Percentiles rank a stretch among this genome's conserved stretches.
Evolutionary conservation across 257 asterid genomes (phyloP).

Genomic region (Nyctanthes arbortristis): DNA sequence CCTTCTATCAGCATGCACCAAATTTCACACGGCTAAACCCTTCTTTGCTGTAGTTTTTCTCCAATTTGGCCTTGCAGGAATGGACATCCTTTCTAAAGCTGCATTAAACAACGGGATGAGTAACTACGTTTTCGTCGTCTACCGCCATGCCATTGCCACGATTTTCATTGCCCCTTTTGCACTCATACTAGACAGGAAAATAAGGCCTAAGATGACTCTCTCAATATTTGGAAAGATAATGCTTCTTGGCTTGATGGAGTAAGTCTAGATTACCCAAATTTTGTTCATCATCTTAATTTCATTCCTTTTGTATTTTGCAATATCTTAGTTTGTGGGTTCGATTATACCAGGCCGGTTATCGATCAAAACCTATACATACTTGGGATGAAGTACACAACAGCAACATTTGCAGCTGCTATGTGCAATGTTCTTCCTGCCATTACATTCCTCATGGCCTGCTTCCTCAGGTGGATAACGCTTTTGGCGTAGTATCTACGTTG

Average conservation of each 20-base stretch:
- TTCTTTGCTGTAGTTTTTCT: constrained; percentile 71
- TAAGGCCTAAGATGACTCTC: constrained; percentile 82
- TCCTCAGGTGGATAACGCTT: constrained; percentile 74
- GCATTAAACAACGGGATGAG: constrained; percentile 96
- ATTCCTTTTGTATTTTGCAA: neutral
- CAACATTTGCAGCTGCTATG: constrained; percentile 98
- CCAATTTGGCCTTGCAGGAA: constrained; percentile 91
- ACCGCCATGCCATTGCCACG: constrained; percentile 86
- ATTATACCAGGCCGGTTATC: constrained; percentile 71
- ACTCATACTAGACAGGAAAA: constrained; percentile 78
- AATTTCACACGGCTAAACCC: constrained; percentile 54
- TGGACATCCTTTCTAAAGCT: constrained; percentile 85
- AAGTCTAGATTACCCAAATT: too few relatives aligned
- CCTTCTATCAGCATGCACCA: neutral
- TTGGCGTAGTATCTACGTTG: too few relatives aligned
- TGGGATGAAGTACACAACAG: constrained; percentile 94
- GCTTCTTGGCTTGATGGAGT: constrained; percentile 75
- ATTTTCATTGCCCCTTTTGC: constrained; percentile 86
- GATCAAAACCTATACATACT: constrained; percentile 89
- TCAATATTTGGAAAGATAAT: constrained; percentile 60
- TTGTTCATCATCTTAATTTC: too few relatives aligned
- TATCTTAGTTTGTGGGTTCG: neutral
- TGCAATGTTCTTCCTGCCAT: constrained; percentile 88
- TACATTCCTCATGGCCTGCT: constrained; percentile 82
- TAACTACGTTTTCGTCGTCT: constrained; percentile 87